Conservation (phyloP, 2,329 filamentous ascomycete genomes). For the Scorias spongiosa region DNA sequence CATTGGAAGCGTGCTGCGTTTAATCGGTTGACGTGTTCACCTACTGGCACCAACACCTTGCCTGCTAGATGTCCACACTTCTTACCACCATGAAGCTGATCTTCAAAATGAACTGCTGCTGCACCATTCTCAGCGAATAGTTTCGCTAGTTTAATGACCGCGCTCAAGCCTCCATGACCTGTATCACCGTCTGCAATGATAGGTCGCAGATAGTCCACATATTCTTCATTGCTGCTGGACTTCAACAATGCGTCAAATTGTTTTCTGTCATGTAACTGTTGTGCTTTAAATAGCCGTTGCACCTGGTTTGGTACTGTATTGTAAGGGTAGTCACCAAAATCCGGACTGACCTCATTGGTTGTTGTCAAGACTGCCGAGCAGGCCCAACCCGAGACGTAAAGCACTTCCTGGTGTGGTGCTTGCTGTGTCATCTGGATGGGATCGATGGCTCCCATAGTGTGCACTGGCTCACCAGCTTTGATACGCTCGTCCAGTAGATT, state of each 20-base stretch:
- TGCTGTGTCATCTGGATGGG: slow-evolving; percentile 99
- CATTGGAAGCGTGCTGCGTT: slow-evolving; percentile 89
- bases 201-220: slow-evolving; percentile 81
- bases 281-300: slow-evolving; percentile 87
- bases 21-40: slow-evolving; percentile 92
- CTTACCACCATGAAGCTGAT: slow-evolving; percentile 94
- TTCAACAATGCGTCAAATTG: slow-evolving; percentile 78
- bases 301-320: slow-evolving; percentile 98
- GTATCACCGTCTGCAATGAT: slow-evolving; percentile 96
- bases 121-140: slow-evolving; percentile 95
- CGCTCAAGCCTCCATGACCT: slow-evolving; percentile 78
- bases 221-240: slow-evolving; percentile 60
- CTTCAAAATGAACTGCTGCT: slow-evolving; percentile 92
- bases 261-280: slow-evolving; percentile 92
- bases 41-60: slow-evolving; percentile 84
- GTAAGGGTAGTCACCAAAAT: slow-evolving; percentile 98
- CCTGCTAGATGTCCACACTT: slow-evolving; percentile 95
- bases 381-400: slow-evolving; percentile 95
- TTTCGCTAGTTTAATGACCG: slow-evolving; percentile 91
- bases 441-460: slow-evolving; percentile 96
- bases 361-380: slow-evolving; percentile 85
- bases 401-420: slow-evolving; percentile 83
- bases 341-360: slow-evolving; percentile 93
- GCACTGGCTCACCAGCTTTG: slow-evolving; percentile 70
- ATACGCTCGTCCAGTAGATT: slow-evolving; percentile 67